Percentiles rank a stretch among this genome's conserved stretches.
Conservation (phyloP, 305 asterid genomes). For the Rubia peregrina region DNA sequence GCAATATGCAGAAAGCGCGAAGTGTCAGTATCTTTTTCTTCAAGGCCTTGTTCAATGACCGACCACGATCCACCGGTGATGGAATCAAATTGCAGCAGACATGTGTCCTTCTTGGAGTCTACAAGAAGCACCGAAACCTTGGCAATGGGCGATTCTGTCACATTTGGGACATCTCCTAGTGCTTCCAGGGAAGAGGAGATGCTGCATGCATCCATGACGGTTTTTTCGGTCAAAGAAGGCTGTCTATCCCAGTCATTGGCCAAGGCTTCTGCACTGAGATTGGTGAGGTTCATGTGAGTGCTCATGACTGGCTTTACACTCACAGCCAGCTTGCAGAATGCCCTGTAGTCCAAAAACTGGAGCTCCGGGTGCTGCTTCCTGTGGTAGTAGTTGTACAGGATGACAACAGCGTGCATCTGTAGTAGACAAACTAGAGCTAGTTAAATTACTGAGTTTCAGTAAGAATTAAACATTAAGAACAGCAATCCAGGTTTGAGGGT, state of each 20-base stretch:
- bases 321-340: slow-evolving; percentile 48
- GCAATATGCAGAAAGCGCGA: slow-evolving; percentile 35
- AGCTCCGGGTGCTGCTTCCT: slow-evolving; percentile 41
- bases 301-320: slow-evolving; percentile 34
- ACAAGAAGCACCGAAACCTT: slow-evolving; percentile 53
- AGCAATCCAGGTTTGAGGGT: not conserved
- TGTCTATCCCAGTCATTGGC: slow-evolving; percentile 22
- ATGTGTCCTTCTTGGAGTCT: slow-evolving; percentile 45
- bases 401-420: slow-evolving; percentile 74
- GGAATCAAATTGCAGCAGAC: slow-evolving; percentile 34
- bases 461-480: not conserved
- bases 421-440: slow-evolving; percentile 3
- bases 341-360: slow-evolving; percentile 32
- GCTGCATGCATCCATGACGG: slow-evolving; percentile 55
- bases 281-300: slow-evolving; percentile 35
- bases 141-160: slow-evolving; percentile 37
- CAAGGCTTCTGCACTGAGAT: slow-evolving; percentile 16
- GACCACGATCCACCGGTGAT: slow-evolving; percentile 61
- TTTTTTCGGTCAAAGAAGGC: slow-evolving; percentile 53
- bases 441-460: not conserved
- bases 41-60: slow-evolving; percentile 35
- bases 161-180: slow-evolving; percentile 30
- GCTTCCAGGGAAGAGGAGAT: slow-evolving; percentile 42
- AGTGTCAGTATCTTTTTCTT: slow-evolving; percentile 18
- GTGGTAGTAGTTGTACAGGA: slow-evolving; percentile 80